A percentile compares a stretch with the other conserved stretches of the same genome.
Evolutionary conservation across 2,329 filamentous ascomycete genomes (phyloP).

Genomic region (Phialemonium atrogriseum): DNA sequence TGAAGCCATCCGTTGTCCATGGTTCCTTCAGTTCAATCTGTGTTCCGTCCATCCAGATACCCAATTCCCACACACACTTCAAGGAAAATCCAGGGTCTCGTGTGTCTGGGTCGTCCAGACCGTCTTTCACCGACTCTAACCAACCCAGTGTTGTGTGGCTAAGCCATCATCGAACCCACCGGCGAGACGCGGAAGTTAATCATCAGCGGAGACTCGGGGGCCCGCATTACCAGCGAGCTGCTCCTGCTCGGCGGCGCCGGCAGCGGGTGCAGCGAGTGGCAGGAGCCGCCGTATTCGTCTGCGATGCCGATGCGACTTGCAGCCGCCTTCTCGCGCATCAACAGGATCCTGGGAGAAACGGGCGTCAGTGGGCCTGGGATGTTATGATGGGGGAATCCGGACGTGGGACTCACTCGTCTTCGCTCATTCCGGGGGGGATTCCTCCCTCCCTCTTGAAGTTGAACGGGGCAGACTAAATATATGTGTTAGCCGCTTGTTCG

Average conservation of each 20-base stretch:
- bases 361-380: neutral
- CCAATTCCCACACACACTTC: no score
- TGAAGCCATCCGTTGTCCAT: no score
- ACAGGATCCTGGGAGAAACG: slow-evolving; percentile 31
- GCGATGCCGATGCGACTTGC: slow-evolving; percentile 39
- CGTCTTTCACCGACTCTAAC: no score
- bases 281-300: slow-evolving; percentile 18
- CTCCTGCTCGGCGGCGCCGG: slow-evolving; percentile 16
- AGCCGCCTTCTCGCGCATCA: slow-evolving; percentile 44
- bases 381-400: slow-evolving; percentile 2
- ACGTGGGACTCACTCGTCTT: slow-evolving; percentile 45
- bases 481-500: slow-evolving; percentile 14
- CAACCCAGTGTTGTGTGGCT: no score
- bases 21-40: no score
- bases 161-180: no score
- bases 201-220: no score
- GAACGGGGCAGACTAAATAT: slow-evolving; percentile 47
- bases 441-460: slow-evolving; percentile 48
- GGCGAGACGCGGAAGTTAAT: no score
- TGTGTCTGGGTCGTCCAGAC: no score
- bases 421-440: slow-evolving; percentile 44
- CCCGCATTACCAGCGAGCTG: slow-evolving; percentile 12
- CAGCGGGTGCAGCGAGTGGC: slow-evolving; percentile 12
- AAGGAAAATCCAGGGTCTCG: no score
- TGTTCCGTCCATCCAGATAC: no score